Conservation (phyloP, 116 monocot species). For the Zostera marina region DNA sequence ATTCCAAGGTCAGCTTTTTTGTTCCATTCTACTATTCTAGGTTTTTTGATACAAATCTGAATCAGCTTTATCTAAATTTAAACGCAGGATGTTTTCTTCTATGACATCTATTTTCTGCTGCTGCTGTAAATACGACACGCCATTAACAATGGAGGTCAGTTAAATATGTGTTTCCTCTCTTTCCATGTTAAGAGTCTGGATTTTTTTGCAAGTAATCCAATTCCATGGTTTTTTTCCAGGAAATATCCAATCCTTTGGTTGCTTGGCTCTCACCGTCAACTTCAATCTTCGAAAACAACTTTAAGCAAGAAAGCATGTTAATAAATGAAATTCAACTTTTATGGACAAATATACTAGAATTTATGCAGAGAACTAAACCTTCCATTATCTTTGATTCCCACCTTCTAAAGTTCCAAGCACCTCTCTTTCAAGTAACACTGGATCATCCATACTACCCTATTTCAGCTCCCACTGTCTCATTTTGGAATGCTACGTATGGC, state of each 20-base stretch:
- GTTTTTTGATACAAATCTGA: background rate
- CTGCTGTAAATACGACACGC: background rate
- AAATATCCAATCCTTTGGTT: conserved; percentile 23
- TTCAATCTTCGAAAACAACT: background rate
- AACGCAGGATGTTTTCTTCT: too few relatives aligned
- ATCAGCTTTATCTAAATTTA: background rate
- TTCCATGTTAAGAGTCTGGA: background rate
- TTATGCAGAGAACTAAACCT: conserved; percentile 21
- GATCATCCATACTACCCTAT: conserved; percentile 34
- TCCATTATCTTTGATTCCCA: conserved; percentile 22
- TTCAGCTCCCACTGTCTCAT: conserved; percentile 16
- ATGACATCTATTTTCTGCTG: background rate
- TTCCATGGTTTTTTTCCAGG: conserved; percentile 17
- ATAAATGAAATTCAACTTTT: conserved; percentile 15
- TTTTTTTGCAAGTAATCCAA: background rate
- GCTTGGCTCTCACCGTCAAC: conserved; percentile 23
- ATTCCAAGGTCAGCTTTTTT: conserved; percentile 19
- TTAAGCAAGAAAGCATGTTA: background rate
- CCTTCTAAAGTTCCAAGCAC: conserved; percentile 16
- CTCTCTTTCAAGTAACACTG: conserved; percentile 27
- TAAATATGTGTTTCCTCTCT: background rate
- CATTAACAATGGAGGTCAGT: background rate
- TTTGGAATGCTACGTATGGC: conserved; percentile 33
- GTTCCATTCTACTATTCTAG: background rate
- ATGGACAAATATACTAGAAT: conserved; percentile 22